A percentile compares a stretch with the other conserved stretches of the same genome.
phyloP scores from a whole-genome alignment of 176 grass and related monocot species.

The Aegilops bicornis region DNA sequence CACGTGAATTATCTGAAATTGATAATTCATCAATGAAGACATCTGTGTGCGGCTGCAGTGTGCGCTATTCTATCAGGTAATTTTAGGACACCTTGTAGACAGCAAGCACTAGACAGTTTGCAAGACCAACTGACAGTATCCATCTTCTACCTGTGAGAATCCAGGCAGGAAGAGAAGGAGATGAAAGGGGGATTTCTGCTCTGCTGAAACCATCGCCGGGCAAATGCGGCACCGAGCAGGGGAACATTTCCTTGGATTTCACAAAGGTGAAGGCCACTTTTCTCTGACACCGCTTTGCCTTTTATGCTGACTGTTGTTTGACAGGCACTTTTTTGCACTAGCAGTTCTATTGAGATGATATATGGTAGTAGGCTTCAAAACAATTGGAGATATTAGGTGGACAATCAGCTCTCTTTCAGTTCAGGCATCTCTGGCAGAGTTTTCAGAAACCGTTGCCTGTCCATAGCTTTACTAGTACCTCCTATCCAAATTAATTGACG shows the following conservation, averaged over 20 bases:
- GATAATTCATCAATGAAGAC: too few relatives aligned
- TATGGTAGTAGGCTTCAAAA: too few relatives aligned
- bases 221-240: neutral
- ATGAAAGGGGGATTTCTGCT: neutral
- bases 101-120: neutral
- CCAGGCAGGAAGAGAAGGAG: neutral
- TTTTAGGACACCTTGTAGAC: neutral
- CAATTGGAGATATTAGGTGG: neutral
- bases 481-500: too few relatives aligned
- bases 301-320: neutral
- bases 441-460: too few relatives aligned
- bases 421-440: too few relatives aligned
- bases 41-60: neutral
- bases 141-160: neutral
- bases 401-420: neutral
- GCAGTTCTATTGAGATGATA: neutral
- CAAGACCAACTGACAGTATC: neutral
- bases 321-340: neutral
- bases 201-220: neutral
- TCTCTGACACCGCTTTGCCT: neutral
- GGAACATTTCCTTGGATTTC: neutral
- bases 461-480: too few relatives aligned
- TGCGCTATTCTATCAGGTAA: neutral
- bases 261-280: neutral
- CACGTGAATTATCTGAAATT: too few relatives aligned